These are phyloP conservation scores for Zasmidium citrigriseum DNA, from an alignment of 2,329 filamentous ascomycete species.

Conservation along the genomic window DNA sequence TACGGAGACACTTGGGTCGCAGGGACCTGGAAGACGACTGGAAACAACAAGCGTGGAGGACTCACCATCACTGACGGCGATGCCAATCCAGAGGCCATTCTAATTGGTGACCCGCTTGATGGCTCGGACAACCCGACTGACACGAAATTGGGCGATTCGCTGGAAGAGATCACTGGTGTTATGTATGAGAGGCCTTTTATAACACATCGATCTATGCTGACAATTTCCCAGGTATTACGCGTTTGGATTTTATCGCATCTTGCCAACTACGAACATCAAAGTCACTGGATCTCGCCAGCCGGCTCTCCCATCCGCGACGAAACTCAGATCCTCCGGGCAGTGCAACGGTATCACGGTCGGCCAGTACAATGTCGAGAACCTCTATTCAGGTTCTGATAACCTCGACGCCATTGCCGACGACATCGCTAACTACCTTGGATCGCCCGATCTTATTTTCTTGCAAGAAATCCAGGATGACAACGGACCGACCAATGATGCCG, in stretches of 20 bases:
- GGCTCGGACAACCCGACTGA: constrained; percentile 60
- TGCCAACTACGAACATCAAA: constrained; percentile 61
- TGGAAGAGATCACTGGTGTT: constrained; percentile 69
- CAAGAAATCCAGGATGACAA: constrained; percentile 72
- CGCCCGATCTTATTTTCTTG: constrained; percentile 66
- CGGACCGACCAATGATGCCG: constrained; percentile 61
- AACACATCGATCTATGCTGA: too few relatives aligned
- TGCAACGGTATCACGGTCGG: constrained; percentile 66
- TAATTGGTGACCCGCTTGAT: constrained; percentile 66
- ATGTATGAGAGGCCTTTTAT: too few relatives aligned
- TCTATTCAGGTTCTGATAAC: constrained; percentile 58
- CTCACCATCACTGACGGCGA: constrained; percentile 65
- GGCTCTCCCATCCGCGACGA: constrained; percentile 52
- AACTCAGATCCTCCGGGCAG: constrained; percentile 55
- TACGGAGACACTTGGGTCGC: constrained; percentile 71
- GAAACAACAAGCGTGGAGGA: constrained; percentile 63
- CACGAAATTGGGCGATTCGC: constrained; percentile 64
- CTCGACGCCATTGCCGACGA: constrained; percentile 63
- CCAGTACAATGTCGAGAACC: constrained; percentile 71
- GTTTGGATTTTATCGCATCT: constrained; percentile 69
- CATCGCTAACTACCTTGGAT: constrained; percentile 64
- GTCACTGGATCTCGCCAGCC: constrained; percentile 49
- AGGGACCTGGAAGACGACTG: constrained; percentile 65
- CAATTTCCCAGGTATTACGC: too few relatives aligned
- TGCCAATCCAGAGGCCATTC: constrained; percentile 69